Percentiles rank a stretch among this genome's conserved stretches.
Conservation (phyloP, 2,329 filamentous ascomycete genomes). For the Polytolypa hystricis region DNA sequence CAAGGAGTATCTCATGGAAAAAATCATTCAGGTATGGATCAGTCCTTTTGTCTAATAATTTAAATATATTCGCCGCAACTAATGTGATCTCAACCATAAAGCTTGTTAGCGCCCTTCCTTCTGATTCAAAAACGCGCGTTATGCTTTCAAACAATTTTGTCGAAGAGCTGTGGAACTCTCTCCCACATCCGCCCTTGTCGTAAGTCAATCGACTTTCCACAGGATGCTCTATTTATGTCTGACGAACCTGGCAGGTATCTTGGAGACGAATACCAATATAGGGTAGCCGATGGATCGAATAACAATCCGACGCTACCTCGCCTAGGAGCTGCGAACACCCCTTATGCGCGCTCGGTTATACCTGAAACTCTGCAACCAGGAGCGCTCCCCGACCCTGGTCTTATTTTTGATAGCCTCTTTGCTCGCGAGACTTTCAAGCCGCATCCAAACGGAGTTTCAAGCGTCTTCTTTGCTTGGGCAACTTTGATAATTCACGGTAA, state of each 20-base stretch:
- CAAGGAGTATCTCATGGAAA: constrained; percentile 67
- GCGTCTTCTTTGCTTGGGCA: constrained; percentile 39
- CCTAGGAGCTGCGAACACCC: constrained; percentile 18
- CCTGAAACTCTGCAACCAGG: constrained; percentile 12
- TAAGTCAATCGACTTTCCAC: constrained; percentile 48
- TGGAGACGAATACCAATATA: constrained; percentile 23
- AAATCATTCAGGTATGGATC: constrained; percentile 49
- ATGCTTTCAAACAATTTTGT: constrained; percentile 58
- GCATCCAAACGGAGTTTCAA: constrained; percentile 36
- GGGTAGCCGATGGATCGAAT: constrained; percentile 21
- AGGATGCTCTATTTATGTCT: too few relatives aligned
- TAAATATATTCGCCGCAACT: too few relatives aligned
- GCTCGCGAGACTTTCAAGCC: constrained; percentile 29
- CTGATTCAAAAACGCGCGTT: constrained; percentile 49
- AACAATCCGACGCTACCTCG: constrained; percentile 16
- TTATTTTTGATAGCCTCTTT: constrained; percentile 34
- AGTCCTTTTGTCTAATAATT: not conserved
- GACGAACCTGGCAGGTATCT: constrained; percentile 22
- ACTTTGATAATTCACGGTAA: constrained; percentile 42
- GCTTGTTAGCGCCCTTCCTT: constrained; percentile 54
- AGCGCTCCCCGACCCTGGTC: constrained; percentile 17
- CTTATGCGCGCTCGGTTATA: constrained; percentile 18
- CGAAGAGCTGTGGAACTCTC: constrained; percentile 56
- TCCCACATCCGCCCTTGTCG: constrained; percentile 61
- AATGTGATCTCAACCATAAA: too few relatives aligned